phyloP scores from a whole-genome alignment of 306 rosid genomes.

The Cucurbita moschata region DNA sequence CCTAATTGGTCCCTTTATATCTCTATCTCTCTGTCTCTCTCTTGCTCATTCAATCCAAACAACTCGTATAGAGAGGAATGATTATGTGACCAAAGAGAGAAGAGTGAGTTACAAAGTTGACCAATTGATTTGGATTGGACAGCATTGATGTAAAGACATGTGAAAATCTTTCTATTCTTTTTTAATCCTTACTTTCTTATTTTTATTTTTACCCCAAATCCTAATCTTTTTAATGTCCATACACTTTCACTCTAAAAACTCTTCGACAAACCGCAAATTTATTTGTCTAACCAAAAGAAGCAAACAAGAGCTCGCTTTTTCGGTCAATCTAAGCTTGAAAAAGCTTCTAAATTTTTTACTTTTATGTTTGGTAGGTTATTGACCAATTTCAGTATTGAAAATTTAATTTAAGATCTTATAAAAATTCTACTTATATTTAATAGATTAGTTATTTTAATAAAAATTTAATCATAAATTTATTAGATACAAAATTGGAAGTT shows the following conservation, averaged over 20 bases:
- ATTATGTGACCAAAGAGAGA: neutral
- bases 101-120: constrained; percentile 20
- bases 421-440: too few species aligned
- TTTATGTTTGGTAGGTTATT: too few species aligned
- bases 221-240: neutral
- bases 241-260: neutral
- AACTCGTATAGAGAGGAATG: neutral
- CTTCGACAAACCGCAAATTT: neutral
- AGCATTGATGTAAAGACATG: constrained; percentile 50
- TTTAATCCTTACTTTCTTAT: constrained; percentile 13
- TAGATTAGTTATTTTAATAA: too few species aligned
- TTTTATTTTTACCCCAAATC: neutral
- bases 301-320: neutral
- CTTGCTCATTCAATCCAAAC: neutral
- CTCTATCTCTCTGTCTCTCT: neutral
- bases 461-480: too few species aligned
- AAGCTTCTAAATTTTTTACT: too few species aligned
- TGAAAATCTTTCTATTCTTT: constrained; percentile 34
- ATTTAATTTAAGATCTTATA: too few species aligned
- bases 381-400: too few species aligned
- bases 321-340: too few species aligned
- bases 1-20: neutral
- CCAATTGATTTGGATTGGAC: constrained; percentile 29
- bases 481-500: too few species aligned
- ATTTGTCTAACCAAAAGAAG: neutral